Percentiles rank a stretch among this genome's conserved stretches.
These are phyloP conservation scores for Trichoderma atrobrunneum DNA, from an alignment of 2,329 filamentous ascomycete species.

Conservation along the genomic window DNA sequence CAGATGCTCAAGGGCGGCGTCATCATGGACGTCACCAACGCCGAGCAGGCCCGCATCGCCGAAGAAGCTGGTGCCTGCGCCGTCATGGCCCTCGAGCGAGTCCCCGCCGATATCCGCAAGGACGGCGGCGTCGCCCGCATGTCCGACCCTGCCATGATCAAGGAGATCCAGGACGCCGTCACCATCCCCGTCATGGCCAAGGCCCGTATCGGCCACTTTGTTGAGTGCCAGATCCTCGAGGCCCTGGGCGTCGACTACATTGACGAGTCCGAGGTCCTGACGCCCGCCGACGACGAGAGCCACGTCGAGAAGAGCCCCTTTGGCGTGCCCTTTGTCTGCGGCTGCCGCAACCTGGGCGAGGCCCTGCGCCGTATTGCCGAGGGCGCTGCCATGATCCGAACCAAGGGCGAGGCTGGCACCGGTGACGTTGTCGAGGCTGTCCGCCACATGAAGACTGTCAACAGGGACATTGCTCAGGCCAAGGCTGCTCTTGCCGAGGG, in stretches of 20 bases:
- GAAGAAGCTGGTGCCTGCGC: conserved; percentile 94
- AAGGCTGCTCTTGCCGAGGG: conserved; percentile 65
- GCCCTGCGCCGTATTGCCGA: conserved; percentile 86
- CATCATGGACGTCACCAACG: conserved; percentile 98
- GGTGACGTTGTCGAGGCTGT: conserved; percentile 97
- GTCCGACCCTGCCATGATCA: conserved; percentile 93
- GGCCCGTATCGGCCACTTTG: conserved; percentile 94
- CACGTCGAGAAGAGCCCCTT: conserved; percentile 89
- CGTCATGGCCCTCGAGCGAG: conserved; percentile 98
- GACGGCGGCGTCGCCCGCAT: conserved; percentile 95
- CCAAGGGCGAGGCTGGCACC: conserved; percentile 96
- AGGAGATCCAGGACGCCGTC: conserved; percentile 89
- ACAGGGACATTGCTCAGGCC: conserved; percentile 74
- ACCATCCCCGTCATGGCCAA: conserved; percentile 99
- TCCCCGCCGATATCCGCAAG: conserved; percentile 90
- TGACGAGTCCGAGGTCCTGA: conserved; percentile 96
- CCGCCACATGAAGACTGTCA: conserved; percentile 90
- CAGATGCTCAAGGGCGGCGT: conserved; percentile 99
- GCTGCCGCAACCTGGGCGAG: conserved; percentile 91
- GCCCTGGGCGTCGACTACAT: conserved; percentile 95
- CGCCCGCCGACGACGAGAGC: conserved; percentile 83
- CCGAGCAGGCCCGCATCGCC: conserved; percentile 91
- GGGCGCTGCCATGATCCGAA: conserved; percentile 97
- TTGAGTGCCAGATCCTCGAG: conserved; percentile 98
- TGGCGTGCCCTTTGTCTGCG: conserved; percentile 89